Evolutionary conservation across 768 basidiomycete genomes (phyloP), one percentile per base, ranked within the genome.

Genomic region (Lactarius quietus): DNA sequence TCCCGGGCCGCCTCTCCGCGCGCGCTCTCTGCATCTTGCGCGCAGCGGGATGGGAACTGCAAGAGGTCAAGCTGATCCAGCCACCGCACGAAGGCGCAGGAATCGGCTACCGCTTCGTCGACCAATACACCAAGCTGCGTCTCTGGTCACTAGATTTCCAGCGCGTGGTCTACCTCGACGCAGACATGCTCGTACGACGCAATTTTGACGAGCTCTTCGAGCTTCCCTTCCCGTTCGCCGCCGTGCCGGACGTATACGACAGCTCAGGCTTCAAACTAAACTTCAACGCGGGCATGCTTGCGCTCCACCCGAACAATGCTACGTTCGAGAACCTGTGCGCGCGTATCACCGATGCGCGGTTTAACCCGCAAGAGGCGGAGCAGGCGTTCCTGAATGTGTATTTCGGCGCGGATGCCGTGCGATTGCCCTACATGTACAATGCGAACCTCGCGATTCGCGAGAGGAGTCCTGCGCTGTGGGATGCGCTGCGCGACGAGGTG

Each of bases 141-240:
- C 72, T 81, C 7, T 82, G 80, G 81, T 70, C 70, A 45, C 70
- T 81, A 38, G 76, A 77, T 55, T 69, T 78, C 65, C 64, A 72
- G 33, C 55, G 70, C 39, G 73, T 76, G 17, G 74, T 81, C 33
- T 80, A 81, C 68, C 73, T 81, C 61, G 76, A 79, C 68, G 75
- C 77, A n/a, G 79, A 81, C 72, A 79, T 77, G 14, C 76, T 80
- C 67, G 80, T 78, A 23, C 75, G 72, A 9, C 72, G 72, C 48
- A 79, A 80, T 64, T 76, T 82, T 65, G 78, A 79, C 69, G 81
- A 81, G 69, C 75, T 81, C n/a, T 81, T 80, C 70, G 64, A 75
- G 17, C 65, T 78, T 7, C 79, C 80, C 15, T 80, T 75, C 74
- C 68, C 69, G 23, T 77, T 82, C 65, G 80, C 72, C 26, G 81